Percentiles rank a stretch among this genome's conserved stretches.
Conservation (phyloP, 1,284 basidiomycete species). For the Pyrrhoderma noxium region DNA sequence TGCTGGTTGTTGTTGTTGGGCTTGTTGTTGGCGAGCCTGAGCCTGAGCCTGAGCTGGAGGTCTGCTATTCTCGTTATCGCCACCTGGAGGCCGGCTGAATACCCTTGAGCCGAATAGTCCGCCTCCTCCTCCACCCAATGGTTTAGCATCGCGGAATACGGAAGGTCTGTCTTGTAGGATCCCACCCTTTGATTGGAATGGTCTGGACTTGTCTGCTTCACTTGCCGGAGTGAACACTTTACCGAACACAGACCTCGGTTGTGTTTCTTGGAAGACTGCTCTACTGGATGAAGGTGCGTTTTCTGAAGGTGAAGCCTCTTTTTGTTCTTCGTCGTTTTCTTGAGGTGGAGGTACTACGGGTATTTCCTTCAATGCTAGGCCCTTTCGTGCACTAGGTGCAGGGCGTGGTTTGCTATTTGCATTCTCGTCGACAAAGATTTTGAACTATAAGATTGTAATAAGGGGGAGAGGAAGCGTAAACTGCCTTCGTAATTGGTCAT, state of each 20-base stretch:
- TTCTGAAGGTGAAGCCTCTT: background rate
- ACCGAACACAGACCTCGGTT: constrained; percentile 7
- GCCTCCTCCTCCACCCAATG: constrained; percentile 21
- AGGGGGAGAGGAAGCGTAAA: background rate
- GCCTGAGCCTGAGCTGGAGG: no score
- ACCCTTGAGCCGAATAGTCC: constrained; percentile 33
- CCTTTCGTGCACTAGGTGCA: constrained; percentile 13
- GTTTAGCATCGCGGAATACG: constrained; percentile 44
- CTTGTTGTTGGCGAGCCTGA: no score
- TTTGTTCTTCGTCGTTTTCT: constrained; percentile 2
- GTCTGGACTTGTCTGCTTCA: constrained; percentile 20
- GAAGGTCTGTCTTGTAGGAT: constrained; percentile 25
- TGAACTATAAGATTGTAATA: constrained; percentile 15
- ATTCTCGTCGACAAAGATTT: constrained; percentile 15
- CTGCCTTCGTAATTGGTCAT: no score
- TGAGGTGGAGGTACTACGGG: constrained; percentile 4
- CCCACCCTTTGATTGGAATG: constrained; percentile 7
- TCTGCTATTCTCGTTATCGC: no score
- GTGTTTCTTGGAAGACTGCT: background rate
- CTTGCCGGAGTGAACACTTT: constrained; percentile 21
- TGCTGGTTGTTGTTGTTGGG: constrained; percentile 24
- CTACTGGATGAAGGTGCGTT: background rate
- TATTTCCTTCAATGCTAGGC: constrained; percentile 12
- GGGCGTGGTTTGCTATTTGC: constrained; percentile 7
- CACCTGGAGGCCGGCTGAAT: constrained; percentile 50